Evolutionary conservation across 2,329 filamentous ascomycete species (phyloP).

Genomic region (Calonectria hongkongensis): DNA sequence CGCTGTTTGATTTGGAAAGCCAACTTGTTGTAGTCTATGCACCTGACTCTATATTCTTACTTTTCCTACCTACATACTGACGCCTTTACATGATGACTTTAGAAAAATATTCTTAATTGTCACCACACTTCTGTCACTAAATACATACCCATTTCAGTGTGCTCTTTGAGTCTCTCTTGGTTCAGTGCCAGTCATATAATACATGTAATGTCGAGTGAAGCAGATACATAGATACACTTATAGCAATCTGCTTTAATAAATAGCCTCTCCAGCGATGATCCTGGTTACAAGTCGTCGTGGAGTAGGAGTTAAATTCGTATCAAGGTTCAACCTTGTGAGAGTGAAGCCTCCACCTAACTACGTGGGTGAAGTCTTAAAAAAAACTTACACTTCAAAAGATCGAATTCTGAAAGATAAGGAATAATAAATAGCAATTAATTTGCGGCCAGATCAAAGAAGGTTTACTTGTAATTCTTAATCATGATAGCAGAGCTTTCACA

Average conservation of each 20-base stretch:
- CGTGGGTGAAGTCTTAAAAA: too few species aligned
- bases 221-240: too few species aligned
- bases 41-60: slow-evolving; percentile 40
- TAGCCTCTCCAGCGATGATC: neutral
- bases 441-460: too few species aligned
- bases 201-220: too few species aligned
- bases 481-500: too few species aligned
- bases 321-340: slow-evolving; percentile 9
- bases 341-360: too few species aligned
- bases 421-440: too few species aligned
- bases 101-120: slow-evolving; percentile 38
- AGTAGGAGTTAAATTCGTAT: neutral
- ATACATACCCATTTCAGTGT: slow-evolving; percentile 22
- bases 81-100: slow-evolving; percentile 46
- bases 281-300: neutral
- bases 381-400: too few species aligned
- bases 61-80: slow-evolving; percentile 46
- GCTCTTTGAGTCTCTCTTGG: neutral
- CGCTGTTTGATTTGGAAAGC: slow-evolving; percentile 39
- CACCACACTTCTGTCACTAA: slow-evolving; percentile 35
- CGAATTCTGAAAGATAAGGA: too few species aligned
- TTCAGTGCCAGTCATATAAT: too few species aligned
- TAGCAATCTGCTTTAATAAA: neutral
- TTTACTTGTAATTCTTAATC: too few species aligned
- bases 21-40: slow-evolving; percentile 44